Evolutionary conservation across 148 eudicot genomes (phyloP).

Genomic region (Rhododendron kiyosumense): DNA sequence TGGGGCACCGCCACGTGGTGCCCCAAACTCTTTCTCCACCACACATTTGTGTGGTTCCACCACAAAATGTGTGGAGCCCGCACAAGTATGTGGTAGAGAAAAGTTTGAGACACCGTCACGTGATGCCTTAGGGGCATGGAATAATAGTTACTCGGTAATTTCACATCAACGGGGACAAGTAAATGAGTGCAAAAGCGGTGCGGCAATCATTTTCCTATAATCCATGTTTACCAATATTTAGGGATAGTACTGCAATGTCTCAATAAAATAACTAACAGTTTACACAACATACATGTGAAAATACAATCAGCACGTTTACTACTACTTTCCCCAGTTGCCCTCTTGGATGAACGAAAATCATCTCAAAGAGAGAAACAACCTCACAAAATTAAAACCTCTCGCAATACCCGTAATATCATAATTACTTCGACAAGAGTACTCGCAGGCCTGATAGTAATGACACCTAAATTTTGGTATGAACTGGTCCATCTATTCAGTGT

Average conservation of each 20-base stretch:
- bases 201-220: not conserved
- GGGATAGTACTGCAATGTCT: not conserved
- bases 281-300: not conserved
- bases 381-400: not conserved
- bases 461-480: not conserved
- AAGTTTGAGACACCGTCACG: too few relatives aligned
- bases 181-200: not conserved
- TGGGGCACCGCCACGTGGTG: too few relatives aligned
- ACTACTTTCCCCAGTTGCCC: slow-evolving; percentile 9
- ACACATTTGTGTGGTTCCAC: too few relatives aligned
- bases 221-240: not conserved
- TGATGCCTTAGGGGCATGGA: too few relatives aligned
- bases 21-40: too few relatives aligned
- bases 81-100: too few relatives aligned
- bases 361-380: slow-evolving; percentile 35
- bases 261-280: not conserved
- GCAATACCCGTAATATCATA: not conserved
- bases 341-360: slow-evolving; percentile 38
- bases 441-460: too few relatives aligned
- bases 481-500: slow-evolving; percentile 1
- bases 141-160: not conserved
- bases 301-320: not conserved
- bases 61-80: too few relatives aligned
- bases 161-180: not conserved
- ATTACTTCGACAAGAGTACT: not conserved